Base-by-base conservation (phyloP, 352 stramenopile species). In the Pseudoperonospora humuli region DNA sequence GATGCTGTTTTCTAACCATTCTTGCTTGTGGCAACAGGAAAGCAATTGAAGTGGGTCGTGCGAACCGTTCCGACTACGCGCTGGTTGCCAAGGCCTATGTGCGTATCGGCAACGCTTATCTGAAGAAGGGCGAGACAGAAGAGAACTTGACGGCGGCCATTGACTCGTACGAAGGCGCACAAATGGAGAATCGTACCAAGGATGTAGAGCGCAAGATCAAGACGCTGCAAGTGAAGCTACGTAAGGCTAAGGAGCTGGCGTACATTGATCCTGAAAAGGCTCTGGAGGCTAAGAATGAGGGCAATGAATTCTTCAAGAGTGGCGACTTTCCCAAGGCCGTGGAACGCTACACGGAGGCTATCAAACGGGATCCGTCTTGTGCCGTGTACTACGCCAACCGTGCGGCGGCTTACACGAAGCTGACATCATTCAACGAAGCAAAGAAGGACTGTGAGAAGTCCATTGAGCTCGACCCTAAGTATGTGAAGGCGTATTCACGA, bases 301-400 rank as follows among this genome's bases (percentile, higher is more conserved):
- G 96, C 45, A 99, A 99, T 65, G 94, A 98, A 29, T 77, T 86
- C 27, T 99, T 99, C 72, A 96, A 98, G 57, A 77, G 75, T 33
- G 87, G 96, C 50, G 76, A 98, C 20, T 99, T 97, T 71, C 74
- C 77, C 7, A 68, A 91, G 48, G 90, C 94, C 2, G 93, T 98
- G 36, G 75, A 88, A 52, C 74, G 90, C 39, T 98, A 98, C 79
- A 95, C 75, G 63, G 96, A 99, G 64, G 97, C 97, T n/a, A 97
- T 99, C 50, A 99, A 99, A 71, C 87, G 96, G 37, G 92, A 98
- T 60, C 96, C 96, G 13, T 95, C 88, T 15, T 98, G 95, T 79
- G 86, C 96, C 8, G 68, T 97, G 18, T 99, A 99, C 81, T 96
- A 97, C 54, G 97, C 97, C 51, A 99, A 99, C 76, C 86, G 98